Base-by-base conservation (phyloP, 1,284 basidiomycete species). In the Farysia itapuensis region DNA sequence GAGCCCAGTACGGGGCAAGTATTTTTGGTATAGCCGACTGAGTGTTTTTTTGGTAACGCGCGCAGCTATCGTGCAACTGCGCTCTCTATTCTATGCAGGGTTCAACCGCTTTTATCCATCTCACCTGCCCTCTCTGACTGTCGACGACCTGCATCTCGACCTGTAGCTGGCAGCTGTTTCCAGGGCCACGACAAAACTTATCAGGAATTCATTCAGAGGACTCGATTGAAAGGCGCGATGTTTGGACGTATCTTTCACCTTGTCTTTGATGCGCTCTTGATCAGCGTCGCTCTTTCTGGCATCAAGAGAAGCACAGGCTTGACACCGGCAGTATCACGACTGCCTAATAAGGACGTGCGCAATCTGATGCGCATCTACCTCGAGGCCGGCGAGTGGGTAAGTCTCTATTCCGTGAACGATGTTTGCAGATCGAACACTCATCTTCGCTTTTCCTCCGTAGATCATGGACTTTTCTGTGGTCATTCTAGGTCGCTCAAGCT, bases 341-440 rank as follows among this genome's bases (percentile, higher is more conserved):
- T 76, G 34, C 69, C 68, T 7, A 68, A 70, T 53, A 68, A 69
- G 32, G 74, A 76, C 29, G 28, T 74, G 5, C 61, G 72, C 34
- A 67, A 74, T 39, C 30, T 75, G 23, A 42, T 75, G 43, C 49
- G 67, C 23, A 56, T 65, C 31, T 76, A 72, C 33, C 43, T 76
- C 22, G 74, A 76, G 40, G 64, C 71, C 21, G 74, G 74, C 25
- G 74, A 76, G 52, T 76, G 74, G 74, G 70, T 74, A 43, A 50
- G 72, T 65, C 12, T 21, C 9, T 33, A 9, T 33, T n/a, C n/a
- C n/a, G n/a, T n/a, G n/a, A n/a, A n/a, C n/a, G n/a, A n/a, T n/a
- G n/a, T n/a, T n/a, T n/a, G n/a, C n/a, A n/a, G n/a, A n/a, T n/a
- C n/a, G n/a, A n/a, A n/a, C n/a, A n/a, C n/a, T n/a, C n/a, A n/a